Conservation (phyloP, 1,284 basidiomycete species). For the Coniophora puteana region DNA sequence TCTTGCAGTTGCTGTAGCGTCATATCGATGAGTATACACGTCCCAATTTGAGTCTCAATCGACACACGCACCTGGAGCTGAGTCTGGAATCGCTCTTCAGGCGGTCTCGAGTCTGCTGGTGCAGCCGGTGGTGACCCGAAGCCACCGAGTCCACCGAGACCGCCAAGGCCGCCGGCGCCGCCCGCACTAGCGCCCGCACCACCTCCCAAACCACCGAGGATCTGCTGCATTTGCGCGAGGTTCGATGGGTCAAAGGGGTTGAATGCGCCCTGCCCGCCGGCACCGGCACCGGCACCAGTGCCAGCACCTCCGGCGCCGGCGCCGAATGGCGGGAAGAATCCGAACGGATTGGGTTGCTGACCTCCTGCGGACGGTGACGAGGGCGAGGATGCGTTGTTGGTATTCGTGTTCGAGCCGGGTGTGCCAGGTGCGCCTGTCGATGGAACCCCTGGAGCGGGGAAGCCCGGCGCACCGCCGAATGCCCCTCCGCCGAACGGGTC, state of each 20-base stretch:
- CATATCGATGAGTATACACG: slow-evolving; percentile 5
- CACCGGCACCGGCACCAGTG: slow-evolving; percentile 16
- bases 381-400: slow-evolving; percentile 22
- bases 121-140: slow-evolving; percentile 36
- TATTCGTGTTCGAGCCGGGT: too few species aligned
- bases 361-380: slow-evolving; percentile 23
- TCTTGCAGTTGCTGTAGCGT: slow-evolving; percentile 73
- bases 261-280: slow-evolving; percentile 20
- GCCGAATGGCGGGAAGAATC: slow-evolving; percentile 1
- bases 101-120: slow-evolving; percentile 66
- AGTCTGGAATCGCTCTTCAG: slow-evolving; percentile 87
- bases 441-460: slow-evolving; percentile 59
- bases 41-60: not conserved
- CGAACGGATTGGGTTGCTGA: slow-evolving; percentile 26
- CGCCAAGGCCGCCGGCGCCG: slow-evolving; percentile 27
- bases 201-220: slow-evolving; percentile 39
- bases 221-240: slow-evolving; percentile 49
- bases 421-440: slow-evolving; percentile 25
- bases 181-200: slow-evolving; percentile 24
- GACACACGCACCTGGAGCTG: slow-evolving; percentile 60
- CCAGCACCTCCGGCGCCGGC: slow-evolving; percentile 14
- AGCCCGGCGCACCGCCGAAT: slow-evolving; percentile 20
- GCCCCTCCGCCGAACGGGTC: slow-evolving; percentile 21
- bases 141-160: slow-evolving; percentile 26
- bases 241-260: slow-evolving; percentile 37